A percentile compares a stretch with the other conserved stretches of the same genome.
phyloP scores from a whole-genome alignment of 108 stramenopile genomes.

The Pseudonitzschia delicatissima region DNA sequence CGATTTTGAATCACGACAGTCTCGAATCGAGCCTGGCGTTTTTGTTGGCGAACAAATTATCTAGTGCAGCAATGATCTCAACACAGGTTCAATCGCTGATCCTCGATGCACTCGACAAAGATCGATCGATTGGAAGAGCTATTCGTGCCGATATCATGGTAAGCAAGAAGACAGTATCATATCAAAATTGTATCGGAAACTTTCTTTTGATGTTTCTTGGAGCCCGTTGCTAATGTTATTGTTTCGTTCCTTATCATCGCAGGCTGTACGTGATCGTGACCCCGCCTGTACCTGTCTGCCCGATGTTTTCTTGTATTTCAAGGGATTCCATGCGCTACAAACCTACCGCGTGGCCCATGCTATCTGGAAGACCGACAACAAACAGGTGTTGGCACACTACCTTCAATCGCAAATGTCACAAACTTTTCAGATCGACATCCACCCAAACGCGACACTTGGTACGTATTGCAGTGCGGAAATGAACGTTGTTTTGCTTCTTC shows the following conservation, averaged over 20 bases:
- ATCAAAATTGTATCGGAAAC: too few relatives aligned
- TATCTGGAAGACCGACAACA: slow-evolving; percentile 62
- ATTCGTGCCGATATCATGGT: slow-evolving; percentile 64
- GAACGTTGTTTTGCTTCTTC: background rate
- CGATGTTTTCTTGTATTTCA: slow-evolving; percentile 76
- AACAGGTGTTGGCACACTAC: slow-evolving; percentile 58
- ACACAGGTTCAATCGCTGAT: slow-evolving; percentile 75
- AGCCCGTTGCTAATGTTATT: background rate
- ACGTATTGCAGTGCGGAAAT: background rate
- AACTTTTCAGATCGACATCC: slow-evolving; percentile 85
- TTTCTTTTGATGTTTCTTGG: too few relatives aligned
- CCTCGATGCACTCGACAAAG: slow-evolving; percentile 49
- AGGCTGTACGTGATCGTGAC: slow-evolving; percentile 72
- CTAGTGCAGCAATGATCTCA: slow-evolving; percentile 58
- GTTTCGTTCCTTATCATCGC: background rate
- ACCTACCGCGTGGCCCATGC: slow-evolving; percentile 75
- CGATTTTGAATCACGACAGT: slow-evolving; percentile 80
- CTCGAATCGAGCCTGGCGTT: slow-evolving; percentile 81
- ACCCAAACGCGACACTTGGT: slow-evolving; percentile 77
- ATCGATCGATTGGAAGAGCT: slow-evolving; percentile 45
- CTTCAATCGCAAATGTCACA: slow-evolving; percentile 81
- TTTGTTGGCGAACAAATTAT: slow-evolving; percentile 77
- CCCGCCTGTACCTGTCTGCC: slow-evolving; percentile 65
- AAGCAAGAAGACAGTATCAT: too few relatives aligned
- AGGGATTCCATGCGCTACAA: slow-evolving; percentile 89